These are phyloP conservation scores for Pleurotus sapidus DNA, from an alignment of 768 basidiomycete genomes.

Conservation along the genomic window DNA sequence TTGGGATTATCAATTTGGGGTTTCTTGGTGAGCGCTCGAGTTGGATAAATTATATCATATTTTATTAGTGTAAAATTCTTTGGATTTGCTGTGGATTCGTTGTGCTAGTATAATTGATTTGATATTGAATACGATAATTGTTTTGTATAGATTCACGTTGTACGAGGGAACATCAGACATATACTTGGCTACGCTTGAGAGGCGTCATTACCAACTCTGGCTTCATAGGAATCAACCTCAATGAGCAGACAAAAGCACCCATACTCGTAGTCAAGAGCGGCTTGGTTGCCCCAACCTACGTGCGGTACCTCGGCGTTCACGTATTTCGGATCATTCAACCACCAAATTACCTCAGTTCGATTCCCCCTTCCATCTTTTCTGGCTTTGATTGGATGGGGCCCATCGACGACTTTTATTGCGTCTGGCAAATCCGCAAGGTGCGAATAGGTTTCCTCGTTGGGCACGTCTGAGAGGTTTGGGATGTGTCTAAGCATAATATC, in stretches of 20 bases:
- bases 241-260: neutral
- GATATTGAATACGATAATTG: too few relatives aligned
- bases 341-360: neutral
- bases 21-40: constrained; percentile 22
- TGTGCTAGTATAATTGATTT: too few relatives aligned
- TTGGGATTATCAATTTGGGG: constrained; percentile 51
- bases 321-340: neutral
- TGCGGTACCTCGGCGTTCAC: neutral
- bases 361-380: neutral
- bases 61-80: too few relatives aligned
- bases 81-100: too few relatives aligned
- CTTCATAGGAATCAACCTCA: neutral
- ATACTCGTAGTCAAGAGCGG: neutral
- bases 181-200: too few relatives aligned
- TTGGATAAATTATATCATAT: neutral
- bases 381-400: neutral
- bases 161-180: too few relatives aligned
- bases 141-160: too few relatives aligned
- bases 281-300: neutral
- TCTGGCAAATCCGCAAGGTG: too few relatives aligned
- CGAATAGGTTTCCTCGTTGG: too few relatives aligned
- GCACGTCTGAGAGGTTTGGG: neutral
- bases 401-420: too few relatives aligned
- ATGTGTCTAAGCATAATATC: neutral
- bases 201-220: neutral